Base-by-base conservation (phyloP, 352 stramenopile genomes). In the Pilasporangium apinafurcum region DNA sequence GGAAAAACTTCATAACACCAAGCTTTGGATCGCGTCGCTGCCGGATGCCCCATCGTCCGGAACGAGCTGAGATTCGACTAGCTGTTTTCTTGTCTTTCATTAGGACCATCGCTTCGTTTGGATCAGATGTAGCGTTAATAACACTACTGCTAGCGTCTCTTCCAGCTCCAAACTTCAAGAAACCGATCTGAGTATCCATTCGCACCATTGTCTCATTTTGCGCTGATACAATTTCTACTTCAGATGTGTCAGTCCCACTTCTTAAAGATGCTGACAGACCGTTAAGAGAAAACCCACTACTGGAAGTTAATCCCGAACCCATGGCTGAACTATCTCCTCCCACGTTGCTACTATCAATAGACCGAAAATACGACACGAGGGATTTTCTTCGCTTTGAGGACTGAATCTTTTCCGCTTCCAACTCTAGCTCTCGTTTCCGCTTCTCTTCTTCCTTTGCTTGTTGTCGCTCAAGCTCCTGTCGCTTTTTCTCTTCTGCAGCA, bases 1-100 rank as follows among this genome's bases (percentile, higher is more conserved):
- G 83, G 5, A 95, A 50, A 10, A 95, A 37, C 67, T 95, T 95
- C 73, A 90, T 88, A 13, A 86, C 42, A 3, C 82, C 82, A 6
- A 86, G 57, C 24, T 65, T 76, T 5, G 62, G 36, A 41, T 93
- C 72, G 16, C 76, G 62, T 43, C 65, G 50, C 13, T 70, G 72
- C 7, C 65, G 60, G 30, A 44, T 55, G 39, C 61, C 82, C 82
- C 79, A 92, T n/a, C 61, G 34, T 3, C 57, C 48, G 17, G 48
- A 48, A 16, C 36, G 8, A 0, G 45, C 60, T 0, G 51, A 44
- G 42, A 67, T 40, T 14, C 65, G 46, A 5, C 41, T 50, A 7
- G 51, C 53, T 39, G 38, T 56, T 29, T 55, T 47, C 12, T n/a
- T 33, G 3, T 16, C 32, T 7, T 25, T 48, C 21, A 20, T 17